Evolutionary conservation across 2,329 filamentous ascomycete genomes (phyloP), one percentile per base, ranked within the genome.

Genomic region (Cladosporium sp.): DNA sequence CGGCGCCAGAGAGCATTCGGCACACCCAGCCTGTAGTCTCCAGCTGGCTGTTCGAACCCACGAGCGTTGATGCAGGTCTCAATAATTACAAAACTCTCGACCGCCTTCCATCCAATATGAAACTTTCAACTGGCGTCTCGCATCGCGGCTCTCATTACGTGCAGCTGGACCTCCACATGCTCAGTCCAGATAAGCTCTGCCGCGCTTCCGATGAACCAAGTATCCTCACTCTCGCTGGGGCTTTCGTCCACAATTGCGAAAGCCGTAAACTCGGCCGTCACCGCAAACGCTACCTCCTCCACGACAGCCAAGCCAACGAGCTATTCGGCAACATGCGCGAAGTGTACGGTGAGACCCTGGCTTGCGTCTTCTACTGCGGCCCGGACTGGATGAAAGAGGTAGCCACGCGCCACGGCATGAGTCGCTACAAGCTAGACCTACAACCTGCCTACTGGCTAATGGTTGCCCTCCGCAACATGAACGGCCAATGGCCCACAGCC

Each of bases 281-380:
- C 47, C 63, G 69, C 22, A 64, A 65, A 34, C 66, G 69, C n/a
- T 71, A 71, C 57, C 60, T 71, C 19, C 59, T 65, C 8, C 58
- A 64, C 35, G 68, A 71, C 50, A 40, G 57, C 3, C 62, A 63
- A 7, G 60, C 66, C 12, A 72, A 76, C 32, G 61, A 66, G 3
- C 68, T 73, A 15, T 71, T 72, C 19, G 66, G 71, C 13, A 64
- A 69, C 2, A 72, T 76, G 66, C 65, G 66, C n/a, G 75, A 75
- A 36, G 69, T 74, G 4, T 77, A 75, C 63, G 66, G 71, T 13
- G 72, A 76, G 55, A 75, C 73, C 4, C 65, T 77, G 2, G 71
- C 73, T 2, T 76, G 74, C 60, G 64, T 73, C 1, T 69, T 76
- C 55, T 67, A 71, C 9, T 75, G 72, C 61, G 75, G 75, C 2